Base-by-base conservation (phyloP, 768 basidiomycete species). In the Fomitopsis serialis region DNA sequence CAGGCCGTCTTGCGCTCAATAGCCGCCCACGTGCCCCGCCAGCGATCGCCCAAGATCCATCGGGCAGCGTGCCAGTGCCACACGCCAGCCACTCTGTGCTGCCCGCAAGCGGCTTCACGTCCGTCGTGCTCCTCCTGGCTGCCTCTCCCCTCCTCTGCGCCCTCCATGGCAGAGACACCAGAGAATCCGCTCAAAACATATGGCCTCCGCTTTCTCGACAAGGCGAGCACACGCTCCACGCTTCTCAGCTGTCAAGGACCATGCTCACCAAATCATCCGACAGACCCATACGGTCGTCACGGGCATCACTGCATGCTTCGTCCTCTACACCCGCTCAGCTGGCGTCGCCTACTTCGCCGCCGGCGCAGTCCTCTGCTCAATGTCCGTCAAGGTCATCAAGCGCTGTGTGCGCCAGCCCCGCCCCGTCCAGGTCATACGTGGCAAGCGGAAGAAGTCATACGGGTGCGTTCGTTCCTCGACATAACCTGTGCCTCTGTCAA, bases 281-380 rank as follows among this genome's bases (percentile, higher is more conserved):
- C 62, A 91, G 88, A 81, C 82, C 1, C 81, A 84, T 54, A 51
- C 76, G 24, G 74, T 77, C 19, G 81, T 87, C n/a, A 79, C 76
- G 2, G 58, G 62, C 10, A 54, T 82, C 48, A 81, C 81, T 4
- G 78, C 78, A 5, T 53, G 60, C 24, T 68, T 75, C 55, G 65
- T 85, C 42, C 63, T 88, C 21, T 81, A 79, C 56, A 84, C 85
- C 2, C 78, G 78, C 49, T 89, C 86, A 3, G 76, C 77, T 36
- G 86, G 78, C 9, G 75, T 84, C 1, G 64, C 69, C 13, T 89
- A 84, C 68, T 86, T 87, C 59, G 69, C 72, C 12, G 70, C 64
- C 8, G 85, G 86, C 42, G 83, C 82, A 13, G 64, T 81, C 1
- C 65, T 73, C 43, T 88, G 85, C 64, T 69, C 74, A 15, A 45